Evolutionary conservation across 805 yeast species (phyloP).

Genomic region (Kodamaea leandrae): DNA sequence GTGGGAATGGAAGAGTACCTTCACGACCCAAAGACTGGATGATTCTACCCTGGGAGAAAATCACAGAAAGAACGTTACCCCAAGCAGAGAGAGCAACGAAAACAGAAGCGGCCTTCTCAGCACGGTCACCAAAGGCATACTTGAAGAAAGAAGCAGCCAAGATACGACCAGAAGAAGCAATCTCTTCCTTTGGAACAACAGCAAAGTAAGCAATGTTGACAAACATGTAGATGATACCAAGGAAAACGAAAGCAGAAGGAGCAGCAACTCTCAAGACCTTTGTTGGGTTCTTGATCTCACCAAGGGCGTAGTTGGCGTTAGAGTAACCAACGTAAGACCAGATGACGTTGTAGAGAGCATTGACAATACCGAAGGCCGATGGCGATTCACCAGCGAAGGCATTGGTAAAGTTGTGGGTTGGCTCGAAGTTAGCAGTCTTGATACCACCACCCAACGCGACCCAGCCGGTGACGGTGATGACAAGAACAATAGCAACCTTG

Average conservation of each 20-base stretch:
- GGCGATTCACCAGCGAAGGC: slow-evolving; percentile 57
- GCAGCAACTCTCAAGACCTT: slow-evolving; percentile 70
- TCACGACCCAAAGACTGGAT: slow-evolving; percentile 81
- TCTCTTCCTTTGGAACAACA: slow-evolving; percentile 67
- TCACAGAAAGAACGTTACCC: slow-evolving; percentile 79
- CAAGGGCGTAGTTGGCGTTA: slow-evolving; percentile 78
- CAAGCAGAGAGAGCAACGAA: slow-evolving; percentile 79
- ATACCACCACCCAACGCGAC: slow-evolving; percentile 74
- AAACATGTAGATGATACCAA: slow-evolving; percentile 68
- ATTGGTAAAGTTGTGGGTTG: slow-evolving; percentile 57
- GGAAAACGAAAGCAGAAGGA: slow-evolving; percentile 61
- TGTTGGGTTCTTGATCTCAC: slow-evolving; percentile 73
- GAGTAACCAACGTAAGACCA: slow-evolving; percentile 86
- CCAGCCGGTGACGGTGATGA: slow-evolving; percentile 78
- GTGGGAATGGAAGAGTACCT: slow-evolving; percentile 73
- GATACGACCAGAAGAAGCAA: slow-evolving; percentile 60
- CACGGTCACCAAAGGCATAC: slow-evolving; percentile 65
- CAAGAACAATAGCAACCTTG: slow-evolving; percentile 66
- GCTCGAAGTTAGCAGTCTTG: slow-evolving; percentile 44
- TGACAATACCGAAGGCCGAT: slow-evolving; percentile 66
- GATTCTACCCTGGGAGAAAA: slow-evolving; percentile 78
- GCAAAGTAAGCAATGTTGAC: slow-evolving; percentile 80
- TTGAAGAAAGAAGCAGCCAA: slow-evolving; percentile 75
- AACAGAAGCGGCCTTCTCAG: slow-evolving; percentile 71
- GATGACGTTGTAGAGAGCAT: slow-evolving; percentile 76